Percentiles rank a stretch among this genome's conserved stretches.
Conservation (phyloP, 768 basidiomycete genomes). For the Amanita polypyramis region DNA sequence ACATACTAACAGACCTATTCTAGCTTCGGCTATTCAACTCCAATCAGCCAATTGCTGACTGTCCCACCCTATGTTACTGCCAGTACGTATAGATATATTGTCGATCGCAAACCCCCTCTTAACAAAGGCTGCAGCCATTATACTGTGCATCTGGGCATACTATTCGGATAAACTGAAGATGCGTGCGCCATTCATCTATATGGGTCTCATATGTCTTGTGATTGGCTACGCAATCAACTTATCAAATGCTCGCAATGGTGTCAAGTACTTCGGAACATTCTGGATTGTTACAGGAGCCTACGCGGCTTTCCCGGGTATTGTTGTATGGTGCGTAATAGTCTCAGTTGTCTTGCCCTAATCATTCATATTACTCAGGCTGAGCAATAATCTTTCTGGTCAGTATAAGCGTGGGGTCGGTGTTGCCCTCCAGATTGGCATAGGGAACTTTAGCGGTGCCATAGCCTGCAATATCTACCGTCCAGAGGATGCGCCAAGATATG, state of each 20-base stretch:
- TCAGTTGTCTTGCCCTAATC: background rate
- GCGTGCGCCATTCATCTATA: background rate
- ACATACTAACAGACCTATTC: background rate
- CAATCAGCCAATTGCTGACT: conserved; percentile 55
- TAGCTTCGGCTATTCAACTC: conserved; percentile 48
- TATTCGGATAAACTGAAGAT: conserved; percentile 47
- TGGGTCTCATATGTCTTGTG: background rate
- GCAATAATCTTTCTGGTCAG: conserved; percentile 56
- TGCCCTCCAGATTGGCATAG: conserved; percentile 59
- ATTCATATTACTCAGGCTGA: conserved; percentile 34
- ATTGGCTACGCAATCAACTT: background rate
- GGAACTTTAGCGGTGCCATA: conserved; percentile 56
- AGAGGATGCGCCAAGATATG: conserved; percentile 48
- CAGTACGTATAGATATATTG: conserved; percentile 28
- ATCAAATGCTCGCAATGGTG: conserved; percentile 21
- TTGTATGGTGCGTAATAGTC: conserved; percentile 39
- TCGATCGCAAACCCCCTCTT: background rate
- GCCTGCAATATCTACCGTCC: conserved; percentile 53
- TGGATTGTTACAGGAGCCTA: conserved; percentile 58
- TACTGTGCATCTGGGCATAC: conserved; percentile 40
- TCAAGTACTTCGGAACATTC: conserved; percentile 68
- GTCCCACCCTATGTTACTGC: conserved; percentile 59
- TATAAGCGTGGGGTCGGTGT: conserved; percentile 64
- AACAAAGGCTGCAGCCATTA: conserved; percentile 17
- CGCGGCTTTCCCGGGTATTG: conserved; percentile 45